These are phyloP conservation scores for Coemansia sp. DNA, from an alignment of 192 early-diverging fungal species.

Conservation along the genomic window DNA sequence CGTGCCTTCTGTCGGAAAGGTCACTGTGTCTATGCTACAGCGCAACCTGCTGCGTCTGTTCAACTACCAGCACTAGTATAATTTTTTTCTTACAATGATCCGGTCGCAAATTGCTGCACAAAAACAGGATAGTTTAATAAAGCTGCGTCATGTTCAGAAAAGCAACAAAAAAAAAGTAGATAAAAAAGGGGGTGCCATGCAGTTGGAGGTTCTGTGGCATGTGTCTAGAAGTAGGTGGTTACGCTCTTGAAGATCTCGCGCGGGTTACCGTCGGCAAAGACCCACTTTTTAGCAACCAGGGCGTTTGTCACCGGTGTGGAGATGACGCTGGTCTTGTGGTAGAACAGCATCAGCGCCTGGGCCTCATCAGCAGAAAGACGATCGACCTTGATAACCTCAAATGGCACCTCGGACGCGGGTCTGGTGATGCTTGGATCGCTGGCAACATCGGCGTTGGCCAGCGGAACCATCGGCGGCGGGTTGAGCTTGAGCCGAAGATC, in stretches of 20 bases:
- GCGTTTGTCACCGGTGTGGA: conserved; percentile 28
- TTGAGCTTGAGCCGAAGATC: conserved; percentile 29
- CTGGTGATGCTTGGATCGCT: conserved; percentile 3
- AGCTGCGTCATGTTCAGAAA: too few species aligned
- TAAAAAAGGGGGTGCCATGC: too few species aligned
- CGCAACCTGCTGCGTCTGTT: conserved; percentile 90
- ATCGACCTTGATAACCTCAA: conserved; percentile 22
- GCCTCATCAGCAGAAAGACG: conserved; percentile 34
- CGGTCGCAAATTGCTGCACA: too few species aligned
- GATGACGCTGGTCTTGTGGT: conserved; percentile 30
- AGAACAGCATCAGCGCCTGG: conserved; percentile 44
- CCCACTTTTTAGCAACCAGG: conserved; percentile 45
- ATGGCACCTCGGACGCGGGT: conserved; percentile 18
- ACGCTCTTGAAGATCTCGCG: conserved; percentile 44
- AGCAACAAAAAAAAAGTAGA: neutral
- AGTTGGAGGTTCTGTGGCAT: too few species aligned
- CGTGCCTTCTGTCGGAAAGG: conserved; percentile 95
- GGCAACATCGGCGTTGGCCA: conserved; percentile 39
- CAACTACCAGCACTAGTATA: conserved; percentile 60
- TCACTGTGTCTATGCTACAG: conserved; percentile 98
- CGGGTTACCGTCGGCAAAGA: conserved; percentile 47
- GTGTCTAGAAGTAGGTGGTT: conserved; percentile 33
- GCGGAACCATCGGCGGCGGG: conserved; percentile 22
- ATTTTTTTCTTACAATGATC: neutral
- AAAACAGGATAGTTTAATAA: too few species aligned